phyloP scores from a whole-genome alignment of 306 rosid species.

The Acacia crassicarpa region DNA sequence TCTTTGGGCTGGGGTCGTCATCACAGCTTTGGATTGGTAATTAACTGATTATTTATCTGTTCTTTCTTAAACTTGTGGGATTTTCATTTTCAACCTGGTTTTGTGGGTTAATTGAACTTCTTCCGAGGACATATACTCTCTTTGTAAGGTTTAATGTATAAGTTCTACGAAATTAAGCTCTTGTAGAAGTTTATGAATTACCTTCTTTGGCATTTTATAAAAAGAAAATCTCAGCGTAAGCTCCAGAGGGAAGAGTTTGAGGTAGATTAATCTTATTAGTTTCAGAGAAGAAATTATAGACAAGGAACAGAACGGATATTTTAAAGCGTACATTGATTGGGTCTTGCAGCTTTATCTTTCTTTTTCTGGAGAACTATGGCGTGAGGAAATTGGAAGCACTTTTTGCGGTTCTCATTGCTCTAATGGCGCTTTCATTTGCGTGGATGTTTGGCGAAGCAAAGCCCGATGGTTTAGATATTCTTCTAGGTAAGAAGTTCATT shows the following conservation, averaged over 20 bases:
- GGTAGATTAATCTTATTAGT: background rate
- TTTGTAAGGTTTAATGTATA: background rate
- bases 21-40: slow-evolving; percentile 91
- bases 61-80: background rate
- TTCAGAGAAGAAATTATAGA: background rate
- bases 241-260: background rate
- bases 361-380: slow-evolving; percentile 90
- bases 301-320: background rate
- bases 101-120: background rate
- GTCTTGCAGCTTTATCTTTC: slow-evolving; percentile 76
- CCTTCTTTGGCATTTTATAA: background rate
- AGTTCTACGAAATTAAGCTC: background rate
- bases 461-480: slow-evolving; percentile 79
- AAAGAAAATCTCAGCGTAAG: background rate
- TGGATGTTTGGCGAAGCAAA: slow-evolving; percentile 96
- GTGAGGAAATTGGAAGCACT: slow-evolving; percentile 88
- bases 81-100: background rate
- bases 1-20: slow-evolving; percentile 88
- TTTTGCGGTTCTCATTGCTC: slow-evolving; percentile 83
- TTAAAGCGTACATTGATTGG: slow-evolving; percentile 18
- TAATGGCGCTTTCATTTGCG: slow-evolving; percentile 83
- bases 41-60: background rate
- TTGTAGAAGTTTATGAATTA: background rate
- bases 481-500: slow-evolving; percentile 55
- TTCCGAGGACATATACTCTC: background rate